Conservation (phyloP, 495 filamentous ascomycete genomes). For the Penicillium coprophilum region DNA sequence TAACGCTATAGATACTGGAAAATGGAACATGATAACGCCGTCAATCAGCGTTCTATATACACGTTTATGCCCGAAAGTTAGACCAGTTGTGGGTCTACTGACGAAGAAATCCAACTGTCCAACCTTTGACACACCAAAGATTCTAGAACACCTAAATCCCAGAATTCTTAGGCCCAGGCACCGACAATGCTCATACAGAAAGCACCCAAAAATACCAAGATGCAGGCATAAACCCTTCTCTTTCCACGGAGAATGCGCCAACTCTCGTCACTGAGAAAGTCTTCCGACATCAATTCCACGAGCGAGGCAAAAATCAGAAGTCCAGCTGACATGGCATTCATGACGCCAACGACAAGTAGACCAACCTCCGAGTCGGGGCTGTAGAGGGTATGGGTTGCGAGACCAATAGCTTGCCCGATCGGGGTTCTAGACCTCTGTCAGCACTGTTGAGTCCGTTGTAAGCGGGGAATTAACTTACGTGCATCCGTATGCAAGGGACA, state of each 20-base stretch:
- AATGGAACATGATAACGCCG: not conserved
- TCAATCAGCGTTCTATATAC: not conserved
- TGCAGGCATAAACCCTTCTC: constrained; percentile 65
- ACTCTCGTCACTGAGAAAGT: constrained; percentile 63
- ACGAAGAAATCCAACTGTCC: not conserved
- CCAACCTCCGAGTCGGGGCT: constrained; percentile 64
- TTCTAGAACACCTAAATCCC: not conserved
- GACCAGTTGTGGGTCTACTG: not conserved
- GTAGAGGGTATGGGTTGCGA: constrained; percentile 59
- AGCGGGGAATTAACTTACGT: constrained; percentile 23
- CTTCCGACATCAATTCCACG: constrained; percentile 62
- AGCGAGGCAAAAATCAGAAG: constrained; percentile 61
- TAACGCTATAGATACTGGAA: not conserved
- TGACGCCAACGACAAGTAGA: constrained; percentile 64
- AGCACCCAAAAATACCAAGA: constrained; percentile 68
- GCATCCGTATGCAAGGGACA: constrained; percentile 77
- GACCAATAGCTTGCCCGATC: constrained; percentile 77
- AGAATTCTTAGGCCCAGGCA: constrained; percentile 65
- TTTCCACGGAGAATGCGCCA: constrained; percentile 59
- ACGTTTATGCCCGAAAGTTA: not conserved
- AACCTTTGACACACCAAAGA: not conserved
- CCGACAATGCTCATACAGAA: constrained; percentile 80
- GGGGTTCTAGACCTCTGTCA: constrained; percentile 59
- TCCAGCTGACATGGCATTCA: constrained; percentile 68
- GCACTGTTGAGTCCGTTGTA: constrained; percentile 19